Evolutionary conservation across 2,329 filamentous ascomycete genomes (phyloP), one percentile per base, ranked within the genome.

Genomic region (Xylaria polymorpha): DNA sequence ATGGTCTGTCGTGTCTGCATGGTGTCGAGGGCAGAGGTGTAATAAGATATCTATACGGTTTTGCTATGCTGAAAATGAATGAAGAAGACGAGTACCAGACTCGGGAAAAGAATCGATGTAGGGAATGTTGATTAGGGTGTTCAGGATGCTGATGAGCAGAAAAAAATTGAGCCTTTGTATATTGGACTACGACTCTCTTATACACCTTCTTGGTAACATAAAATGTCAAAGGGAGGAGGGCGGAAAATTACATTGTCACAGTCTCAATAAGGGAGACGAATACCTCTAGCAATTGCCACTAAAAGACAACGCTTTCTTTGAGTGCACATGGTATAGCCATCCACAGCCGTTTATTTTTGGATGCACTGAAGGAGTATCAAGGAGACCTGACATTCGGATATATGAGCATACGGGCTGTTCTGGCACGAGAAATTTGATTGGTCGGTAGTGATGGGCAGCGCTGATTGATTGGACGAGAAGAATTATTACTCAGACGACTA

Each of bases 1-100:
- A 78, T 70, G 50, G 76, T 77, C 74, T 73, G 44, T 9, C 55
- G 73, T 15, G 68, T 80, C 75, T 81, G 82, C 79, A 84, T 83
- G 75, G 80, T 86, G 74, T 76, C 80, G 63, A 56, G 20, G 53
- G 41, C 22, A 32, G 15, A 5, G 63, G 14, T 10, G 59, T 37
- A 61, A 48, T 37, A 61, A 48, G 29, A 58, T 18, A 44, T 51
- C 12, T 65, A 41, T 58, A 44, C 8, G 25, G 43, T 22, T 25
- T 6, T 9, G 44, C 1, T 53, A 25, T 51, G 9, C 29, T 5
- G 14, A 64, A 35, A 61, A 46, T 25, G 29, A 65, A 44, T 12
- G 29, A 46, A 10, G 66, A 57, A 48, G 25, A 20, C 37, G 71
- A 72, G 71, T 72, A 46, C 71, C 71, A 61, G 71, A 67, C 71